Percentiles rank a stretch among this genome's conserved stretches.
These are phyloP conservation scores for Tuber borchii DNA, from an alignment of 495 filamentous ascomycete species.

Conservation along the genomic window DNA sequence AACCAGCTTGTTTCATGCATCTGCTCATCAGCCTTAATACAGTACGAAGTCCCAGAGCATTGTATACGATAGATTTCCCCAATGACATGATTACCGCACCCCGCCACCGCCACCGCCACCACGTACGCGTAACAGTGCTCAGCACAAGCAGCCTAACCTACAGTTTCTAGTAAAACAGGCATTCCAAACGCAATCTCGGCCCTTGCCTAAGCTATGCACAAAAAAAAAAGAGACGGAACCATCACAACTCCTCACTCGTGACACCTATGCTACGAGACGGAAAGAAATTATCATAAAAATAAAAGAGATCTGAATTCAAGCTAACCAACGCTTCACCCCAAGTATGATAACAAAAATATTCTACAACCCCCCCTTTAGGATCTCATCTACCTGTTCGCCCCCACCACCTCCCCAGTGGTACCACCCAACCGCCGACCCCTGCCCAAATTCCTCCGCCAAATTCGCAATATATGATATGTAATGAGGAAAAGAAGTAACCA, in stretches of 20 bases:
- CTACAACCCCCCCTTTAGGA: not conserved
- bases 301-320: not conserved
- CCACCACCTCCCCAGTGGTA: too few relatives aligned
- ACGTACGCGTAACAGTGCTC: not conserved
- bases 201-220: not conserved
- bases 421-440: not conserved
- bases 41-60: not conserved
- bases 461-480: not conserved
- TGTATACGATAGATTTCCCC: not conserved
- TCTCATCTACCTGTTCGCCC: not conserved
- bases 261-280: not conserved
- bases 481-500: not conserved
- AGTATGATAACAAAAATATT: not conserved
- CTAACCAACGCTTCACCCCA: not conserved
- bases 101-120: not conserved
- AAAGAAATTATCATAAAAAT: not conserved
- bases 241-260: not conserved
- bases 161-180: not conserved
- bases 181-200: not conserved
- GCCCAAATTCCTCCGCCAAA: not conserved
- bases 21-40: not conserved
- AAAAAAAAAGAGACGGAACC: too few relatives aligned
- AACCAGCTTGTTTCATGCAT: not conserved
- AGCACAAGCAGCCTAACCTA: not conserved
- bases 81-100: not conserved